Evolutionary conservation across 106 monocot genomes (phyloP).

Genomic region (Amphibolis antarctica): DNA sequence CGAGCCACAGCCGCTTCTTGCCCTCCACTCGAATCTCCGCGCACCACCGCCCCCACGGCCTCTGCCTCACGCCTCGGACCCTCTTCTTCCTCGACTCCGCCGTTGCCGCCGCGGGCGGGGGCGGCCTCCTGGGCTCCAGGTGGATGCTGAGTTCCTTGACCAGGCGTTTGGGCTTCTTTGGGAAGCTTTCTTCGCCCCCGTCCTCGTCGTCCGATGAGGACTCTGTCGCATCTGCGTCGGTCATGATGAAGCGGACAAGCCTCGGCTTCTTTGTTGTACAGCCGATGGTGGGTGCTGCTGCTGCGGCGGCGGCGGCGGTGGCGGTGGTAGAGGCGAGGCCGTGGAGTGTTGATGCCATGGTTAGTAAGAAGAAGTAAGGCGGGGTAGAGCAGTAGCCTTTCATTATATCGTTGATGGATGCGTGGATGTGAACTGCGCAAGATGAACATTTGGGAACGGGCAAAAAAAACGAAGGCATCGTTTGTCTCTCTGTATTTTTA

Average conservation of each 20-base stretch:
- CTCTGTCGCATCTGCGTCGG: constrained; percentile 4
- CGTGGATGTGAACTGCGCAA: too few species aligned
- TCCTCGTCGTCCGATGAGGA: neutral
- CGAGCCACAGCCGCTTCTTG: constrained; percentile 5
- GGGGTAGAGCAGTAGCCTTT: too few species aligned
- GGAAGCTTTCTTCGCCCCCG: neutral
- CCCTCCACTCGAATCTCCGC: constrained; percentile 5
- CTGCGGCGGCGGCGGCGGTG: too few species aligned
- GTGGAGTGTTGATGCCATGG: too few species aligned
- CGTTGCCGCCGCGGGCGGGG: neutral
- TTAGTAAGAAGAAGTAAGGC: too few species aligned
- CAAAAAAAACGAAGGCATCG: too few species aligned
- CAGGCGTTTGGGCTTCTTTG: neutral
- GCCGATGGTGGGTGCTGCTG: neutral
- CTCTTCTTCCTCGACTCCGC: neutral
- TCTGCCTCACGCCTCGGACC: constrained; percentile 1
- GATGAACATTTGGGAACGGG: too few species aligned
- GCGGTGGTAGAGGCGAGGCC: too few species aligned
- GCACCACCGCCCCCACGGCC: constrained; percentile 1
- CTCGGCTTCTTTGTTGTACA: neutral
- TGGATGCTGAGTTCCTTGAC: neutral
- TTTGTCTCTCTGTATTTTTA: too few species aligned
- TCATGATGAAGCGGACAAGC: constrained; percentile 1
- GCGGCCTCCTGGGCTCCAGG: too few species aligned
- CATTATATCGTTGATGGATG: too few species aligned